Conservation (phyloP, 306 rosid species). For the Inga oerstediana region DNA sequence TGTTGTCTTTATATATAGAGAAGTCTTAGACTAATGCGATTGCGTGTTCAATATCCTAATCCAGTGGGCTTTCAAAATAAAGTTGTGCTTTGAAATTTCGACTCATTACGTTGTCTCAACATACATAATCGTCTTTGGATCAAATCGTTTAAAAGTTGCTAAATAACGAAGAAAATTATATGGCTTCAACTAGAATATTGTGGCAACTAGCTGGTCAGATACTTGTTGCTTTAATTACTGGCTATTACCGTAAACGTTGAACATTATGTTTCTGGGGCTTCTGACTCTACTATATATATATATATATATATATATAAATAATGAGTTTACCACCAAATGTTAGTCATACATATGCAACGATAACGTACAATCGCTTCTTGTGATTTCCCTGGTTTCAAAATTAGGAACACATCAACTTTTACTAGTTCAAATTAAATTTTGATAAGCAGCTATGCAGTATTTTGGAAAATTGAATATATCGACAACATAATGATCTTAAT, state of each 20-base stretch:
- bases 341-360: not conserved
- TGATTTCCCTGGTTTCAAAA: not conserved
- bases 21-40: constrained; percentile 19
- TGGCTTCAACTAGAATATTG: not conserved
- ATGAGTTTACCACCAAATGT: not conserved
- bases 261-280: not conserved
- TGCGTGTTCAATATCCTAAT: constrained; percentile 22
- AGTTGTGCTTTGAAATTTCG: constrained; percentile 34
- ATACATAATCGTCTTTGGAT: not conserved
- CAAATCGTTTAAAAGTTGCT: not conserved
- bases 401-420: not conserved
- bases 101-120: not conserved
- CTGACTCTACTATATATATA: not conserved
- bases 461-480: not conserved
- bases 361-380: not conserved
- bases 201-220: not conserved
- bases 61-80: not conserved
- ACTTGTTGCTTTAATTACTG: not conserved
- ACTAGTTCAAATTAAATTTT: not conserved
- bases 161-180: not conserved
- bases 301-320: no score
- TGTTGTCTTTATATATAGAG: constrained; percentile 16
- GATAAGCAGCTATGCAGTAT: not conserved
- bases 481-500: not conserved
- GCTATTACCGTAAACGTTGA: not conserved